A percentile compares a stretch with the other conserved stretches of the same genome.
These are phyloP conservation scores for Chlorella variabilis DNA, from an alignment of 163 green algal genomes.

Conservation along the genomic window DNA sequence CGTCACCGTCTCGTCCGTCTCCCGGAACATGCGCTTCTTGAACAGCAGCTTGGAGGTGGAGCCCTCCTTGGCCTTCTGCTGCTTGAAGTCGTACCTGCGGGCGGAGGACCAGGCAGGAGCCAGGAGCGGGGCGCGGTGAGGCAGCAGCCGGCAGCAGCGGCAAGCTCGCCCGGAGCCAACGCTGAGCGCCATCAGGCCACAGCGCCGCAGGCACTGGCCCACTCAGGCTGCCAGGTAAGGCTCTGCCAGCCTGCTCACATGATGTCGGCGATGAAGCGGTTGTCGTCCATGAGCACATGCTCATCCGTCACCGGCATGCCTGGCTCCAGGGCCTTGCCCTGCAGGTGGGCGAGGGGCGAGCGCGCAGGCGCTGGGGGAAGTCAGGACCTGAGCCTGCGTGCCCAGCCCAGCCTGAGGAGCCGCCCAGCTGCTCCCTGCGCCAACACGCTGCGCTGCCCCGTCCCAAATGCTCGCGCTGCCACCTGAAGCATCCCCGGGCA, in stretches of 20 bases:
- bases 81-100: conserved; percentile 70
- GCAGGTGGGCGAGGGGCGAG: not conserved
- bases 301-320: conserved; percentile 64
- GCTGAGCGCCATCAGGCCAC: too few relatives aligned
- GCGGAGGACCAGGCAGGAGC: not conserved
- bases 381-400: too few relatives aligned
- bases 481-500: too few relatives aligned
- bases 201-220: not conserved
- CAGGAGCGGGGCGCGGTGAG: not conserved
- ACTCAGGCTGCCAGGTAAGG: not conserved
- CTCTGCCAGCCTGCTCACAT: conserved; percentile 49
- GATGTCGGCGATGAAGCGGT: conserved; percentile 86
- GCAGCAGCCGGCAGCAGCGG: too few relatives aligned
- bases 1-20: conserved; percentile 95
- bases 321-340: conserved; percentile 33
- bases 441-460: too few relatives aligned
- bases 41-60: conserved; percentile 79
- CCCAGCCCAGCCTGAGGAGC: too few relatives aligned
- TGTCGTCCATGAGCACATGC: conserved; percentile 92
- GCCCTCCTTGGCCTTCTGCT: conserved; percentile 71
- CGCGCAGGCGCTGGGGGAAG: not conserved
- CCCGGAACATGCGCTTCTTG: conserved; percentile 96
- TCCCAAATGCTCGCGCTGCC: too few relatives aligned
- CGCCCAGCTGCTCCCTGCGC: too few relatives aligned
- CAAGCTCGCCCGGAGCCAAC: too few relatives aligned